Percentiles rank a stretch among this genome's conserved stretches.
Conservation (phyloP, 768 basidiomycete genomes). For the Hypholoma fasciculare region DNA sequence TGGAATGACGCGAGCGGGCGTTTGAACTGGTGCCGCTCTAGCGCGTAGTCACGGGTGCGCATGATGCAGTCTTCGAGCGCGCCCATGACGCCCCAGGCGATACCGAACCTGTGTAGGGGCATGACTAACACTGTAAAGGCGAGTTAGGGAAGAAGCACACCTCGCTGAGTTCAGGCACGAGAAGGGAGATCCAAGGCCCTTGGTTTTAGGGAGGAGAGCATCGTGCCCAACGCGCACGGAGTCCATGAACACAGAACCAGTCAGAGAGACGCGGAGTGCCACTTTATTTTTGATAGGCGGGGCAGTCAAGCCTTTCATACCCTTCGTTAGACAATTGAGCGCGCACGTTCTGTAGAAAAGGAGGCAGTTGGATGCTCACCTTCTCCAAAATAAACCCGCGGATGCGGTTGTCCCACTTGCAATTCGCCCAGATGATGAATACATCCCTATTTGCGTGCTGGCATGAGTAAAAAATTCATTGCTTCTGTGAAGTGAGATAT, state of each 20-base stretch:
- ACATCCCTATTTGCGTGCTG: conserved; percentile 58
- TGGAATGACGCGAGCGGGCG: conserved; percentile 93
- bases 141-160: conserved; percentile 27
- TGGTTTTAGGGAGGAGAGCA: conserved; percentile 73
- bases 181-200: conserved; percentile 84
- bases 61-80: conserved; percentile 89
- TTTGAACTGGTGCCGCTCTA: conserved; percentile 89
- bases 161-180: conserved; percentile 91
- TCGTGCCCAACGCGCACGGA: conserved; percentile 76
- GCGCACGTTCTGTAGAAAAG: background rate
- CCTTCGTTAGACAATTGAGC: conserved; percentile 43
- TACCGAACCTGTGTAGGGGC: conserved; percentile 60
- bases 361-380: conserved; percentile 37
- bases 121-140: conserved; percentile 2
- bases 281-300: conserved; percentile 93
- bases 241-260: conserved; percentile 92
- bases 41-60: conserved; percentile 77
- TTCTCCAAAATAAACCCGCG: conserved; percentile 92
- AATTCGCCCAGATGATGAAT: conserved; percentile 92
- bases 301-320: conserved; percentile 75
- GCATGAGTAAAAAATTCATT: conserved; percentile 1
- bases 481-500: background rate
- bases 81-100: conserved; percentile 96
- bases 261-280: conserved; percentile 81
- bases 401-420: conserved; percentile 91